phyloP scores from a whole-genome alignment of 192 early-diverging fungal genomes.

The Coemansia sp. region DNA sequence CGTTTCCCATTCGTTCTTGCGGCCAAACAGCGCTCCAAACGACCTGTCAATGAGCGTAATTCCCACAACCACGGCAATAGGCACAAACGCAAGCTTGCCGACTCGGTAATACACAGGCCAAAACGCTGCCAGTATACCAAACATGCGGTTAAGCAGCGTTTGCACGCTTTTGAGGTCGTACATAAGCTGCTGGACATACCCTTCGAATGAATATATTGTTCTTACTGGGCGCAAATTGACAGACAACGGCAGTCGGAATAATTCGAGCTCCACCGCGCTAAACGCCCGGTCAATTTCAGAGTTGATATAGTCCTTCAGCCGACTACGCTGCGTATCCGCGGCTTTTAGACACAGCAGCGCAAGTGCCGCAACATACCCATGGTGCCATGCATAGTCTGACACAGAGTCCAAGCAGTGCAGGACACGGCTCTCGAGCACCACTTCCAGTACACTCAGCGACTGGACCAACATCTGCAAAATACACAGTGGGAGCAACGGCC shows the following conservation, averaged over 20 bases:
- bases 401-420: slow-evolving; percentile 29
- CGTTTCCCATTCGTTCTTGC: slow-evolving; percentile 14
- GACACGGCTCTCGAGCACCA: slow-evolving; percentile 9
- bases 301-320: not conserved
- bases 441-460: not conserved
- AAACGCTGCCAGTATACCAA: not conserved
- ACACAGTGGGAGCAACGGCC: slow-evolving; percentile 39
- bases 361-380: slow-evolving; percentile 16
- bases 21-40: slow-evolving; percentile 14
- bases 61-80: slow-evolving; percentile 1
- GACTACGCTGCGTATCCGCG: not conserved
- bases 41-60: not conserved
- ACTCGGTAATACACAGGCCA: slow-evolving; percentile 20
- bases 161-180: not conserved
- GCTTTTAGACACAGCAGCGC: not conserved
- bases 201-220: not conserved
- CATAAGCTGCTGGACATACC: not conserved
- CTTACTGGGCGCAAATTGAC: not conserved
- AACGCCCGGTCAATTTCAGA: slow-evolving; percentile 12
- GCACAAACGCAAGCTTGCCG: slow-evolving; percentile 27
- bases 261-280: slow-evolving; percentile 25
- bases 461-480: slow-evolving; percentile 11
- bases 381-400: slow-evolving; percentile 20
- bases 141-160: not conserved
- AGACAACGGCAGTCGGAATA: slow-evolving; percentile 27